Base-by-base conservation (phyloP, 2,329 filamentous ascomycete genomes). In the Fusarium liriodendri region DNA sequence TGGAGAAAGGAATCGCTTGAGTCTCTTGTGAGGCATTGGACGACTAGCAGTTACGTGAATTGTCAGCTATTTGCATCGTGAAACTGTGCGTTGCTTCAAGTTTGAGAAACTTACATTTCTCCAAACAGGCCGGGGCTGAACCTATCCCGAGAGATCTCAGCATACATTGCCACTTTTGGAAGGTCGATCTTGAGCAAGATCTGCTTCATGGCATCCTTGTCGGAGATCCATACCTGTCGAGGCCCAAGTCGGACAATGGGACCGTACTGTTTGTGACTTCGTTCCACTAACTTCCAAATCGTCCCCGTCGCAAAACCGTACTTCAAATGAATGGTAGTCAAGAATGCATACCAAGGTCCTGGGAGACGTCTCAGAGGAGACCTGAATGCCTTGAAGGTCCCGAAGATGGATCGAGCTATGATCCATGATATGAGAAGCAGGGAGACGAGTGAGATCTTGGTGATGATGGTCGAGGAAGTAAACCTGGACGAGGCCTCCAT, bases 131-230 rank as follows among this genome's bases (percentile, higher is more conserved):
- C 57, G 14, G 57, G 57, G n/a, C 35, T 60, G 35, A 11, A 16
- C 20, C 27, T 60, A 13, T 60, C 57, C 22, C 57, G 57, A n/a
- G 35, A 60, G 13, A 60, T 60, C 35, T 60, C 57, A 22, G 57
- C 57, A 32, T 60, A 60, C 35, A 60, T 60, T 20, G 35, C 37
- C n/a, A 60, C 57, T 29, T 60, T 60, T 27, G 57, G 57, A 6
- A 60, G n/a, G n/a, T 60, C 57, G 22, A 40, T 16, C 13, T 13
- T 45, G 11, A 29, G 16, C 35, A 60, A n/a, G 57, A 60, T 29
- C 29, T 60, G 37, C 22, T 60, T 60, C 20, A 60, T 32, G 22
- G 35, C 14, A 14, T 27, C 57, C 14, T 60, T 60, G 20, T 60
- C 57, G 16, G 57, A 60, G 14, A 60, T 29, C 57, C 57, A 60